phyloP scores from a whole-genome alignment of 768 basidiomycete species.

The Hygrophoropsis aurantiaca region DNA sequence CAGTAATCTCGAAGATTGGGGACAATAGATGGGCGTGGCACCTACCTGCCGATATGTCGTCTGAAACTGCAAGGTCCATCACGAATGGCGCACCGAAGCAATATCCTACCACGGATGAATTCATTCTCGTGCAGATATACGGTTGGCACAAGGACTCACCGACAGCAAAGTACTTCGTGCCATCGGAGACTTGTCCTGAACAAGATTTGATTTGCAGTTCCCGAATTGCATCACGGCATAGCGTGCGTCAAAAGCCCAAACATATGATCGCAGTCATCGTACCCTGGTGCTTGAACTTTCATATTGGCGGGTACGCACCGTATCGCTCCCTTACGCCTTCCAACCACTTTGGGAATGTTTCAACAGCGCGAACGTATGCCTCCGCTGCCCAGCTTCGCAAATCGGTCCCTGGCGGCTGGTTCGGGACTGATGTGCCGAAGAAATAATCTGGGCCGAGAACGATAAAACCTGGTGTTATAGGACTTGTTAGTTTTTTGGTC shows the following conservation, averaged over 20 bases:
- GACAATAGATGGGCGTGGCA: background rate
- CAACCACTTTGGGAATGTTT: constrained; percentile 45
- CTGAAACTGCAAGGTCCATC: constrained; percentile 40
- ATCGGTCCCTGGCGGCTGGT: constrained; percentile 34
- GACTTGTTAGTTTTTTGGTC: too few species aligned
- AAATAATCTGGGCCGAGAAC: constrained; percentile 59
- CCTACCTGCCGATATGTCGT: constrained; percentile 43
- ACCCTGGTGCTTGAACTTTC: constrained; percentile 13
- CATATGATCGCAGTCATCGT: too few species aligned
- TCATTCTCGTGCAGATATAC: background rate
- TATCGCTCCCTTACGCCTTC: constrained; percentile 42
- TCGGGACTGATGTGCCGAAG: constrained; percentile 46
- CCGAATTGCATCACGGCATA: too few species aligned
- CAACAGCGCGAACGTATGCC: constrained; percentile 29
- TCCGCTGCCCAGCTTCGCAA: constrained; percentile 39
- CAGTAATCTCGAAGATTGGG: background rate
- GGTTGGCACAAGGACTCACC: constrained; percentile 23
- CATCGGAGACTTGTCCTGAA: background rate
- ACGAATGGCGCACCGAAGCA: constrained; percentile 50
- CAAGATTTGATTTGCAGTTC: too few species aligned
- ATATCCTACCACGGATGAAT: constrained; percentile 36
- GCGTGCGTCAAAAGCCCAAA: too few species aligned
- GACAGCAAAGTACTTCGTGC: constrained; percentile 34
- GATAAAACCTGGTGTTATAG: constrained; percentile 41
- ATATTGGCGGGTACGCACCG: constrained; percentile 25